phyloP scores from a whole-genome alignment of 192 early-diverging fungal genomes.

The Dissophora globulifera region DNA sequence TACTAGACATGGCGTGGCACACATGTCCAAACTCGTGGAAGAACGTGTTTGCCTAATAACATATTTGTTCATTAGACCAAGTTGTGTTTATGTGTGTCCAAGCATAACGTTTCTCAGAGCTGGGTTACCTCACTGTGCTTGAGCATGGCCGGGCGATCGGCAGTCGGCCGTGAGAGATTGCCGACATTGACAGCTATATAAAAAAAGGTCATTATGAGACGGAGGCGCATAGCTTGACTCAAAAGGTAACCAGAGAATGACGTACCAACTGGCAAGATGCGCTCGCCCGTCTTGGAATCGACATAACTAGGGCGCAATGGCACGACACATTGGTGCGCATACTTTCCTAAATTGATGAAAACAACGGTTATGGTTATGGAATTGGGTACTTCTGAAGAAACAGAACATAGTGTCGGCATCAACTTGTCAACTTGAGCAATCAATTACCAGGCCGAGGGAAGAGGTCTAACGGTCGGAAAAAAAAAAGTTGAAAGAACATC shows the following conservation, averaged over 20 bases:
- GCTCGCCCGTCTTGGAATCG: conserved; percentile 55
- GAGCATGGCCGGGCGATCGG: conserved; percentile 75
- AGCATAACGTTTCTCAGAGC: too few species aligned
- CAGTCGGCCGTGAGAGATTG: conserved; percentile 58
- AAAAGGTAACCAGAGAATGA: background rate
- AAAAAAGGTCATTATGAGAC: background rate
- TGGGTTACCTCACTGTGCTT: conserved; percentile 86
- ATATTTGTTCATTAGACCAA: too few species aligned
- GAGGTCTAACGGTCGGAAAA: conserved; percentile 63
- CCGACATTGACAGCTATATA: conserved; percentile 39
- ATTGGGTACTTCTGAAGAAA: too few species aligned
- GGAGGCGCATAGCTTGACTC: background rate
- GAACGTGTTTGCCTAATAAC: conserved; percentile 62
- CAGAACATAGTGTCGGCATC: too few species aligned
- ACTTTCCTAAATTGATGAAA: conserved; percentile 66
- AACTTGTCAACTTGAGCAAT: too few species aligned
- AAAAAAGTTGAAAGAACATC: background rate
- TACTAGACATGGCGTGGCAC: conserved; percentile 60
- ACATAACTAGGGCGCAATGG: conserved; percentile 76
- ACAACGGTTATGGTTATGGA: too few species aligned
- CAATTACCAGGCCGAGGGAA: conserved; percentile 69
- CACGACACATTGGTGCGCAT: conserved; percentile 84
- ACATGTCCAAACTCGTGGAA: conserved; percentile 85
- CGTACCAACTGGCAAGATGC: conserved; percentile 34
- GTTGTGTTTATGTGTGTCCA: too few species aligned